Percentiles rank a stretch among this genome's conserved stretches.
phyloP scores from a whole-genome alignment of 148 eudicot genomes.

The Hydrangea macrophylla region DNA sequence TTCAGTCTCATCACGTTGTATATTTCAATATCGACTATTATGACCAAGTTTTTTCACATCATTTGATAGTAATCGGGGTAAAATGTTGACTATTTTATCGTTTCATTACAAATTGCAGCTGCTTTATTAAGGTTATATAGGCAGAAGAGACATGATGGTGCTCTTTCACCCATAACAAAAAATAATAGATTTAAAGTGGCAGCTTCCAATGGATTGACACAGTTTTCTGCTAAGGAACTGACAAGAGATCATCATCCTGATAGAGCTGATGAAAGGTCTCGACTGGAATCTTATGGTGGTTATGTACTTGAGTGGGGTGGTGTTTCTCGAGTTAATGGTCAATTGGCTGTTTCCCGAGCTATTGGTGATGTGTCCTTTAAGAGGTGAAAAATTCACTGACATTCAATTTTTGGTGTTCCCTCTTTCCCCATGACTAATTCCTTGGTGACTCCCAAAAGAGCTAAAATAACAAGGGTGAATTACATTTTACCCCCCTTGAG shows the following conservation, averaged over 20 bases:
- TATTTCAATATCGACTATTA: neutral
- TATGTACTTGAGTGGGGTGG: slow-evolving; percentile 87
- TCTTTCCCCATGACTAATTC: slow-evolving; percentile 1
- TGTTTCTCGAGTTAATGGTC: slow-evolving; percentile 85
- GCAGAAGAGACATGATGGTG: slow-evolving; percentile 52
- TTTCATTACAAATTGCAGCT: slow-evolving; percentile 56
- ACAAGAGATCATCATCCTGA: slow-evolving; percentile 96
- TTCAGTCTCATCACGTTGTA: slow-evolving; percentile 7
- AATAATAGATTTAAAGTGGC: slow-evolving; percentile 49
- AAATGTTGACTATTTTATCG: slow-evolving; percentile 11
- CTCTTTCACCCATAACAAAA: slow-evolving; percentile 45
- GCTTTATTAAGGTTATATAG: slow-evolving; percentile 65
- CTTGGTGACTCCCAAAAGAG: neutral
- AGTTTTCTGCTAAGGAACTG: slow-evolving; percentile 72
- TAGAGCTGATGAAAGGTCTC: slow-evolving; percentile 77
- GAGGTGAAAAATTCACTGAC: slow-evolving; percentile 43
- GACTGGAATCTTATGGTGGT: slow-evolving; percentile 93
- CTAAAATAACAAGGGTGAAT: too few relatives aligned
- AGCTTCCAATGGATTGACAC: slow-evolving; percentile 51
- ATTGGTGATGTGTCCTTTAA: slow-evolving; percentile 87
- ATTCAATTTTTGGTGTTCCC: slow-evolving; percentile 6
- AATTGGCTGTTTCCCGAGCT: slow-evolving; percentile 93
- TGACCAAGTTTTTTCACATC: too few relatives aligned
- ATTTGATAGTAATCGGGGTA: neutral
- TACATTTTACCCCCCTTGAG: too few relatives aligned